Evolutionary conservation across 2,329 filamentous ascomycete genomes (phyloP), one percentile per base, ranked within the genome.

Genomic region (Alternaria panax): DNA sequence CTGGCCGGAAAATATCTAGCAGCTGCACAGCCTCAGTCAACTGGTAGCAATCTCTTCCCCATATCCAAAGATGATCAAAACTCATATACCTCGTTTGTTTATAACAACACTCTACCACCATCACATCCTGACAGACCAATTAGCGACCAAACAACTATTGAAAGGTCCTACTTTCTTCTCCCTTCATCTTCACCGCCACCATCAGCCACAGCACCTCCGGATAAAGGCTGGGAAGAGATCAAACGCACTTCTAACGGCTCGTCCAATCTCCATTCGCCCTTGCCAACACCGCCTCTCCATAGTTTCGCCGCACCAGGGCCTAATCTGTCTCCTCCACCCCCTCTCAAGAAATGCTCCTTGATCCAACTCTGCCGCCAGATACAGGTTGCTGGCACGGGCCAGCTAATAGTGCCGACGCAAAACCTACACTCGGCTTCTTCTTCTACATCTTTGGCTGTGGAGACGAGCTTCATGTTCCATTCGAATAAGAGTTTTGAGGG

Each of bases 221-320:
- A 70, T 46, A 65, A 66, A 46, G 70, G 73, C 20, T 75, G 73
- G 72, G 74, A 74, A 9, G 71, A 72, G 1, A 74, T 75, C 53
- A 74, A 69, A 24, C 63, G 64, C 38, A 53, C 51, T 20, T 66
- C 63, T 7, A 50, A 52, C 20, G 27, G 41, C 42, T 57, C 59
- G 5, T 45, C 32, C 18, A 59, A 22, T 24, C 46, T 54, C 18
- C 32, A 56, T 4, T 46, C 53, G 1, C 18, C 25, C 20, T 40
- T 53, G 7, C 52, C 50, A 11, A 51, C 63, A 24, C 52, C 59
- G 11, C 47, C 64, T 43, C 46, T 24, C 22, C 62, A 47, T 32
- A 20, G 43, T 22, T 53, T 57, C 43, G 40, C 50, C 28, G 53
- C 62, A 30, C 45, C 64, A 27, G 48, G 20, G 12, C n/a, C 58